A percentile compares a stretch with the other conserved stretches of the same genome.
Evolutionary conservation across 2,329 filamentous ascomycete species (phyloP).

Genomic region (Fulvia fulva): DNA sequence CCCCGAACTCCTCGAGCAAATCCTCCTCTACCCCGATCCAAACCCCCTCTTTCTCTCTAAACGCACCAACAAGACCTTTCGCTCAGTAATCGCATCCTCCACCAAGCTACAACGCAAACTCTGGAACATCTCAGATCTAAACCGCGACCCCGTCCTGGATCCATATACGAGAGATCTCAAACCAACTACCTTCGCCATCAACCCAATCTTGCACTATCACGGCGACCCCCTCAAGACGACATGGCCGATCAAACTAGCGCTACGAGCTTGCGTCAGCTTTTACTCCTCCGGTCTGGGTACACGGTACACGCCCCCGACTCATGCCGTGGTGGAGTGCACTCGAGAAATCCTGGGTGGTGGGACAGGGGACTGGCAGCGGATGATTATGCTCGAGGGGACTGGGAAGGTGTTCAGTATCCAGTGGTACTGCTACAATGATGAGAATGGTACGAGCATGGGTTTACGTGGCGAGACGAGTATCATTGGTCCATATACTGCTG

Average conservation of each 20-base stretch:
- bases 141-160: not conserved
- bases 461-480: not conserved
- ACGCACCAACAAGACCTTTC: conserved; percentile 24
- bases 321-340: not conserved
- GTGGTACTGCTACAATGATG: not conserved
- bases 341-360: not conserved
- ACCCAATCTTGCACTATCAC: not conserved
- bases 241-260: not conserved
- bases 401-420: not conserved
- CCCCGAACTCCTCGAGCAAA: no score
- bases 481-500: not conserved
- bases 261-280: not conserved
- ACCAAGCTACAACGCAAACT: conserved; percentile 23
- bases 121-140: conserved; percentile 19
- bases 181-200: not conserved
- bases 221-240: not conserved
- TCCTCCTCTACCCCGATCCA: not conserved
- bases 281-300: not conserved
- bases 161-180: not conserved
- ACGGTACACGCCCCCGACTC: no score
- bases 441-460: not conserved
- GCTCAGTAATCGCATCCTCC: conserved; percentile 19
- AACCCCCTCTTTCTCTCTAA: conserved; percentile 23
- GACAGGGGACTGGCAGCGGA: not conserved
- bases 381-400: not conserved